These are phyloP conservation scores for Amaranthus palmeri DNA, from an alignment of 148 eudicot genomes.

Conservation along the genomic window DNA sequence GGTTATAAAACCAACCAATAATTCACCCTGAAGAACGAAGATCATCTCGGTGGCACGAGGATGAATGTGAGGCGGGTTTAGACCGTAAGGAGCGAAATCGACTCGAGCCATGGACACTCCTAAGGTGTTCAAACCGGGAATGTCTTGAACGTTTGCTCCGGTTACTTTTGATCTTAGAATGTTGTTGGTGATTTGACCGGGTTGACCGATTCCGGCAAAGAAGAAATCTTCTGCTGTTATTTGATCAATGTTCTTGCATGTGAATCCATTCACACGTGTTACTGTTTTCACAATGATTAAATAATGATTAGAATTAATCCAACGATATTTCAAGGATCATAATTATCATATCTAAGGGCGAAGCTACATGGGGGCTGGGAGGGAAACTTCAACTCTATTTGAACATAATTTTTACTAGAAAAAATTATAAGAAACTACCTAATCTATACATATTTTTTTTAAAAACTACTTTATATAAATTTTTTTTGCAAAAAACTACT, in stretches of 20 bases:
- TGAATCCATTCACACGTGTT: slow-evolving; percentile 19
- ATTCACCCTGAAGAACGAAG: slow-evolving; percentile 19
- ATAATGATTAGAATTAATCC: neutral
- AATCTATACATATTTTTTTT: too few species aligned
- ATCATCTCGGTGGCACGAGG: slow-evolving; percentile 30
- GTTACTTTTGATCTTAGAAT: slow-evolving; percentile 15
- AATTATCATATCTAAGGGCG: too few species aligned
- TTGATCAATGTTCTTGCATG: slow-evolving; percentile 5
- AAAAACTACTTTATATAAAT: too few species aligned
- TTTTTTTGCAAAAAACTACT: too few species aligned
- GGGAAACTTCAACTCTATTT: too few species aligned
- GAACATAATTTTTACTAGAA: too few species aligned
- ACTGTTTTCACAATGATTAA: slow-evolving; percentile 2
- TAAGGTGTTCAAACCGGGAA: slow-evolving; percentile 23
- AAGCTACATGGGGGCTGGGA: too few species aligned
- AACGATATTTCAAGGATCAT: too few species aligned
- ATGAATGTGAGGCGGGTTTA: slow-evolving; percentile 23
- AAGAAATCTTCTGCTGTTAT: slow-evolving; percentile 22
- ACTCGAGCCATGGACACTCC: slow-evolving; percentile 22
- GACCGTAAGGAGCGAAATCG: slow-evolving; percentile 21
- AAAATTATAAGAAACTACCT: too few species aligned
- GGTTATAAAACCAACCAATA: slow-evolving; percentile 30
- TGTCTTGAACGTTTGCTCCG: slow-evolving; percentile 17
- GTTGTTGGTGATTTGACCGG: slow-evolving; percentile 20
- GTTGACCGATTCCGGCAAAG: slow-evolving; percentile 10